These are phyloP conservation scores for Licmophora abbreviata DNA, from an alignment of 108 stramenopile species.

Conservation along the genomic window DNA sequence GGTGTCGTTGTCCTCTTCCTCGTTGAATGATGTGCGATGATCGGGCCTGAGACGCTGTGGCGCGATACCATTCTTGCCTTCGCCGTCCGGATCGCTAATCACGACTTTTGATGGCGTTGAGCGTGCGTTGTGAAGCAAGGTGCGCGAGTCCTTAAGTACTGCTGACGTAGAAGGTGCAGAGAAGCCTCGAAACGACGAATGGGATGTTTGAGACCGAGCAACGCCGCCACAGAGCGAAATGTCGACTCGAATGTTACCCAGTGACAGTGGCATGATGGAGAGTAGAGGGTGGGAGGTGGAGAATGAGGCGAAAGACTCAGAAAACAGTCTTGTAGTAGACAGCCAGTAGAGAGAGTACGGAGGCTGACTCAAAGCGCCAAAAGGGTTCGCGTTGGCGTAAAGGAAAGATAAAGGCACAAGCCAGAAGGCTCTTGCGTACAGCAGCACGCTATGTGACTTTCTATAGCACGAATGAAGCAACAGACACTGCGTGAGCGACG, in stretches of 20 bases:
- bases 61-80: not conserved
- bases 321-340: too few species aligned
- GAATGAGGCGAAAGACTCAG: too few species aligned
- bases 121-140: too few species aligned
- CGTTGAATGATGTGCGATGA: not conserved
- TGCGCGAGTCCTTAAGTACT: conserved; percentile 1
- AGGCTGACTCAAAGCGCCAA: too few species aligned
- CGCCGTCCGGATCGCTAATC: not conserved
- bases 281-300: too few species aligned
- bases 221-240: conserved; percentile 5
- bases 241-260: conserved; percentile 3
- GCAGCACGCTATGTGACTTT: too few species aligned
- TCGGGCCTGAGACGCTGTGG: not conserved
- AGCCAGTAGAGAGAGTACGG: too few species aligned
- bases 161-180: conserved; percentile 3
- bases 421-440: too few species aligned
- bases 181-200: not conserved
- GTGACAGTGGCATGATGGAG: conserved; percentile 4
- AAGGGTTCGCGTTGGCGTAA: too few species aligned
- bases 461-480: too few species aligned
- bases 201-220: conserved; percentile 1
- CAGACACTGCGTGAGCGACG: too few species aligned
- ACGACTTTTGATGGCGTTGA: not conserved
- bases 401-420: too few species aligned
- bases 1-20: not conserved